Conservation (phyloP, 2,329 filamentous ascomycete genomes). For the Verticillium nubilum region DNA sequence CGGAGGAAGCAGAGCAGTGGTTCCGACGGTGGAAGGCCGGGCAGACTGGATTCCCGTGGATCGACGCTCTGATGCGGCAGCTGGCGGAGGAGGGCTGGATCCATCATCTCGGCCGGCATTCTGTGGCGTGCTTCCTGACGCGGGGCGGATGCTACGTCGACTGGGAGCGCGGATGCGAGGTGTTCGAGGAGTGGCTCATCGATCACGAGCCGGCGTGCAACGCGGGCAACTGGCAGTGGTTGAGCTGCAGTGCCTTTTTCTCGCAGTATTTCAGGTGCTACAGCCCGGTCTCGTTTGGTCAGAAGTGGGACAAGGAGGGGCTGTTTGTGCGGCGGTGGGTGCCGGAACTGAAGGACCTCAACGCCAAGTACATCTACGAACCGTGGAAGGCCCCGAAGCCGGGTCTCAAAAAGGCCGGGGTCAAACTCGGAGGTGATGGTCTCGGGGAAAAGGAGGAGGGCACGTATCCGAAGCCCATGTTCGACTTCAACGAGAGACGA, state of each 20-base stretch:
- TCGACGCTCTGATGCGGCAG: conserved; percentile 76
- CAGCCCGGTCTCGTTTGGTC: conserved; percentile 63
- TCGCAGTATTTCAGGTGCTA: conserved; percentile 67
- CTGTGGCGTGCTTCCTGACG: conserved; percentile 78
- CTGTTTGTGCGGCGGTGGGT: conserved; percentile 59
- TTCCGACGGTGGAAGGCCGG: conserved; percentile 66
- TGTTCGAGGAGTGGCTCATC: conserved; percentile 71
- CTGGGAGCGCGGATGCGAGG: conserved; percentile 74
- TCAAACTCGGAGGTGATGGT: conserved; percentile 53
- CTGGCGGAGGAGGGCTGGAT: conserved; percentile 70
- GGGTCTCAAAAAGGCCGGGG: conserved; percentile 65
- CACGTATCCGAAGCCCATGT: conserved; percentile 70
- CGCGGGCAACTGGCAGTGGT: conserved; percentile 73
- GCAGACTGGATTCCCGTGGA: conserved; percentile 72
- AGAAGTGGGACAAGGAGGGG: conserved; percentile 71
- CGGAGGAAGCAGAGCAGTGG: conserved; percentile 54
- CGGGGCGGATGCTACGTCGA: conserved; percentile 72
- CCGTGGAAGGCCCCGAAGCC: conserved; percentile 67
- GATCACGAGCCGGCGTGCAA: conserved; percentile 74
- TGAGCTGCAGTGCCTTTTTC: conserved; percentile 71
- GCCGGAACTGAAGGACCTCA: conserved; percentile 57
- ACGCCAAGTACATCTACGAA: conserved; percentile 71
- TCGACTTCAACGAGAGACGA: conserved; percentile 63
- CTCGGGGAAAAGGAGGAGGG: conserved; percentile 33
- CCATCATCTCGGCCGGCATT: conserved; percentile 70